These are phyloP conservation scores for Cytauxzoon felis DNA, from an alignment of 169 alveolate species.

Conservation along the genomic window DNA sequence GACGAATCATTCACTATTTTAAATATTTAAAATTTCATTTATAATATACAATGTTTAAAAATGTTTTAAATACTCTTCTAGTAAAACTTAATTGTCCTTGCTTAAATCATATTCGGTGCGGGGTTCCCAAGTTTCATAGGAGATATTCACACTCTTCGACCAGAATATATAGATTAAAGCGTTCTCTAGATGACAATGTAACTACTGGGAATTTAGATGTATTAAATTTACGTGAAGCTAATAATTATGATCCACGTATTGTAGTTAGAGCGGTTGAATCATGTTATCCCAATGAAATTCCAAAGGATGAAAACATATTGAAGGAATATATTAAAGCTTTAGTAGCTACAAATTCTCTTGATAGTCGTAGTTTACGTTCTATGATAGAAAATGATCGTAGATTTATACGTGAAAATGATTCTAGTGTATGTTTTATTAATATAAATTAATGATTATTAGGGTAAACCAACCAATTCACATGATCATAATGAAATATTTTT, in stretches of 20 bases:
- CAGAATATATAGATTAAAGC: conserved; percentile 23
- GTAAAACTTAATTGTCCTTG: not conserved
- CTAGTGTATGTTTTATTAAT: not conserved
- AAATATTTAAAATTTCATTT: no score
- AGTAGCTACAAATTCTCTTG: conserved; percentile 63
- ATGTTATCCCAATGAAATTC: conserved; percentile 1
- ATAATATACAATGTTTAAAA: no score
- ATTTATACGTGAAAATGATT: not conserved
- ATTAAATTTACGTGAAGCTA: conserved; percentile 48
- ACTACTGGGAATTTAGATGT: conserved; percentile 21
- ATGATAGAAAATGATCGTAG: not conserved
- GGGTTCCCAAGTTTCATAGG: not conserved
- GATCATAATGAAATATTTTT: conserved; percentile 49
- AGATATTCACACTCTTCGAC: conserved; percentile 21
- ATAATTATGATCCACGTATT: conserved; percentile 42
- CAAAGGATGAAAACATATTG: conserved; percentile 64
- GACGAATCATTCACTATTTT: no score
- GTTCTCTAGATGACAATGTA: conserved; percentile 25
- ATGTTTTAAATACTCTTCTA: not conserved
- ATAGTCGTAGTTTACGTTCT: conserved; percentile 57
- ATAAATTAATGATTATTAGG: conserved; percentile 1
- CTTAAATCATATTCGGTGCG: not conserved
- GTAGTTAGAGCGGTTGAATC: conserved; percentile 54
- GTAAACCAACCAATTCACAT: not conserved
- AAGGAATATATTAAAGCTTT: conserved; percentile 73